Evolutionary conservation across 1,284 basidiomycete genomes (phyloP).

Genomic region (Puccinia polysora): DNA sequence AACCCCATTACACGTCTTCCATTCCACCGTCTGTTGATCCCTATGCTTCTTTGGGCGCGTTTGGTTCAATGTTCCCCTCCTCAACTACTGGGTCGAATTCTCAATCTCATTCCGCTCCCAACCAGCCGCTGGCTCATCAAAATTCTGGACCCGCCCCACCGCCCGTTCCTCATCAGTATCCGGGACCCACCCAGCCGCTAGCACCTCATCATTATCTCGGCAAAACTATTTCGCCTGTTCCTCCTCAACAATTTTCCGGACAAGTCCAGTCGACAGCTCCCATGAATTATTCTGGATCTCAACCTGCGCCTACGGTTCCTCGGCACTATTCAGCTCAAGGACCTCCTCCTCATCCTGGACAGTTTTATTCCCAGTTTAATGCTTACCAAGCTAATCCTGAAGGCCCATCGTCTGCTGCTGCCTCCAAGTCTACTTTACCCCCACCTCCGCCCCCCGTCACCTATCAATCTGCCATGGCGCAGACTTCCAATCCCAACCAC

Average conservation of each 20-base stretch:
- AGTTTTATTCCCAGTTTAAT: constrained; percentile 41
- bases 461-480: constrained; percentile 42
- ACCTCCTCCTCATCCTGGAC: constrained; percentile 47
- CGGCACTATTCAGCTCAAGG: constrained; percentile 31
- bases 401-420: not conserved
- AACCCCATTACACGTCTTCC: constrained; percentile 34
- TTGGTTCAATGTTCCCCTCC: constrained; percentile 11
- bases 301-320: constrained; percentile 21
- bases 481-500: constrained; percentile 41
- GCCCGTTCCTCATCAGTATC: constrained; percentile 44
- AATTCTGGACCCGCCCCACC: constrained; percentile 46
- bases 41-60: constrained; percentile 14
- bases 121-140: constrained; percentile 37
- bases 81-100: not conserved
- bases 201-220: too few relatives aligned
- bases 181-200: constrained; percentile 47
- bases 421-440: constrained; percentile 42
- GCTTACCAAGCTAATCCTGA: not conserved
- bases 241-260: constrained; percentile 59
- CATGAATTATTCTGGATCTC: constrained; percentile 32
- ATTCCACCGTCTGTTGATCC: constrained; percentile 9
- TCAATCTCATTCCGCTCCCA: constrained; percentile 2
- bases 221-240: too few relatives aligned
- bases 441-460: constrained; percentile 46
- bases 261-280: constrained; percentile 49